These are phyloP conservation scores for Aureobasidium pullulans DNA, from an alignment of 2,329 filamentous ascomycete genomes.

Conservation along the genomic window DNA sequence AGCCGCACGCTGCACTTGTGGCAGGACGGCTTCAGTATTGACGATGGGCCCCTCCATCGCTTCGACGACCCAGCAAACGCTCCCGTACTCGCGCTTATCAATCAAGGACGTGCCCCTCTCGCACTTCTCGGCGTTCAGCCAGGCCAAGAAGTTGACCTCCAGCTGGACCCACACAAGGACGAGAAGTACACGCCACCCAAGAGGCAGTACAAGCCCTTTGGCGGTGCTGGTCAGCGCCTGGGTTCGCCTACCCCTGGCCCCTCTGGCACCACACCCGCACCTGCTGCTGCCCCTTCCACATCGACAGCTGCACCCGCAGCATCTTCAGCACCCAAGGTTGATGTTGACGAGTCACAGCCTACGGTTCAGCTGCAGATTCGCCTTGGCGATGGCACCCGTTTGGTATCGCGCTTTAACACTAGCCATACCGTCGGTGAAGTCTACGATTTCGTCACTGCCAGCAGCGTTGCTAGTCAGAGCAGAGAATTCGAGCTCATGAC, in stretches of 20 bases:
- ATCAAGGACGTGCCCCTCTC: conserved; percentile 66
- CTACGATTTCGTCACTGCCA: conserved; percentile 64
- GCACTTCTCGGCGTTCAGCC: conserved; percentile 69
- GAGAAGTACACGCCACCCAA: conserved; percentile 68
- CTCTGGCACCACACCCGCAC: conserved; percentile 24
- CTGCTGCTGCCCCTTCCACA: conserved; percentile 25
- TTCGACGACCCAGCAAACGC: conserved; percentile 74
- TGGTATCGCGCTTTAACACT: conserved; percentile 76
- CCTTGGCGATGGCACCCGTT: conserved; percentile 66
- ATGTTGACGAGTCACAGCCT: conserved; percentile 60
- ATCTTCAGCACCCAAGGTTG: conserved; percentile 34
- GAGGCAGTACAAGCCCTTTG: conserved; percentile 69
- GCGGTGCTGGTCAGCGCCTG: conserved; percentile 63
- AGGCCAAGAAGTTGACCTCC: conserved; percentile 71
- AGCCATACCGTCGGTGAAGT: conserved; percentile 70
- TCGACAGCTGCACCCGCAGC: conserved; percentile 24
- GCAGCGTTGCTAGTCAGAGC: conserved; percentile 49
- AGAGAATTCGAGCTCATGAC: conserved; percentile 71
- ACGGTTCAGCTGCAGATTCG: conserved; percentile 67
- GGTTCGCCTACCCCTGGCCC: conserved; percentile 68
- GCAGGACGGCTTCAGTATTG: conserved; percentile 78
- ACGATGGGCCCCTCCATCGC: conserved; percentile 68
- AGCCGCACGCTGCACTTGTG: conserved; percentile 70
- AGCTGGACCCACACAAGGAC: conserved; percentile 64
- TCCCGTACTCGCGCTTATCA: conserved; percentile 65